A percentile compares a stretch with the other conserved stretches of the same genome.
These are phyloP conservation scores for Carex parvula DNA, from an alignment of 176 grass and related monocot species.

Conservation along the genomic window DNA sequence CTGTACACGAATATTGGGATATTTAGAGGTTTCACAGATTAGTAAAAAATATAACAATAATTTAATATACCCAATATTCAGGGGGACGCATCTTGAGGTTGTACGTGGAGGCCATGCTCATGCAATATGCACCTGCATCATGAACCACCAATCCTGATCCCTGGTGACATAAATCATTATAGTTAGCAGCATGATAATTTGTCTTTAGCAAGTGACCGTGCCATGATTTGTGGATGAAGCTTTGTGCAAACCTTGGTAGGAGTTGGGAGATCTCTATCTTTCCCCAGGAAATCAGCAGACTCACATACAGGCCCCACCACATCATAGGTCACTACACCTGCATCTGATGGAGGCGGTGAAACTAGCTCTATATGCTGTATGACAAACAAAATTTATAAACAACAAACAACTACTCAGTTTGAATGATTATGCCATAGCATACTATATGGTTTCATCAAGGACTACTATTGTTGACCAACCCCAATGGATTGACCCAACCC, in stretches of 20 bases:
- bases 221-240: constrained; percentile 5
- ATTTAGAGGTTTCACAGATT: background rate
- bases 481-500: background rate
- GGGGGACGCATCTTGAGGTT: constrained; percentile 90
- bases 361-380: constrained; percentile 85
- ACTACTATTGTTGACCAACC: background rate
- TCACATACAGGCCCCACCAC: constrained; percentile 99
- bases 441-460: background rate
- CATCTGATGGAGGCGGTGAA: constrained; percentile 45
- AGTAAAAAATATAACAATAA: background rate
- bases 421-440: constrained; percentile 6
- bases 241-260: constrained; percentile 56
- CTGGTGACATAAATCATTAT: constrained; percentile 27
- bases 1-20: background rate
- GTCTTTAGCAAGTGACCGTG: background rate
- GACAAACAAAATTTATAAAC: constrained; percentile 13
- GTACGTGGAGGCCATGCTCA: constrained; percentile 99
- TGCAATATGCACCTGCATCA: constrained; percentile 93
- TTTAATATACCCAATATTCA: constrained; percentile 78
- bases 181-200: constrained; percentile 3
- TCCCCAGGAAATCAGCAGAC: constrained; percentile 93
- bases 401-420: background rate
- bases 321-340: constrained; percentile 63
- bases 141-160: constrained; percentile 92
- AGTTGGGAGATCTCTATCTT: constrained; percentile 75